These are phyloP conservation scores for Aspergillus sp. DNA, from an alignment of 2,329 filamentous ascomycete species.

Conservation along the genomic window DNA sequence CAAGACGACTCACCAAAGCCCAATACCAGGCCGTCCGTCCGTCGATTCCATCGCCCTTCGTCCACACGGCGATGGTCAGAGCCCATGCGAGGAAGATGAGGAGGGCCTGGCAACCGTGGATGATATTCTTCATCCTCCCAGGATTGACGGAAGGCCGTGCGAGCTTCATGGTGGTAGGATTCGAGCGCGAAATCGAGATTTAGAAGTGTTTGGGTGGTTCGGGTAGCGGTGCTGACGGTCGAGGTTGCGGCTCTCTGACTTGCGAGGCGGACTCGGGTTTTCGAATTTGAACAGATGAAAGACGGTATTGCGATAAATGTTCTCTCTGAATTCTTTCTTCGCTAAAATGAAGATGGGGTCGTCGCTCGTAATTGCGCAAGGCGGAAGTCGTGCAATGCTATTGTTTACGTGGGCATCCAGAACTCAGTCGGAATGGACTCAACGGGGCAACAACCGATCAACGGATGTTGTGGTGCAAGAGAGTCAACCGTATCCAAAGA, in stretches of 20 bases:
- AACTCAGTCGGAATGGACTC: slow-evolving; percentile 5
- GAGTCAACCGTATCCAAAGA: too few relatives aligned
- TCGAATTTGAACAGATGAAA: background rate
- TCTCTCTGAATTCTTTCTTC: too few relatives aligned
- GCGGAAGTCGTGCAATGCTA: slow-evolving; percentile 6
- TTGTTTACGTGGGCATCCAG: slow-evolving; percentile 17
- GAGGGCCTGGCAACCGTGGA: slow-evolving; percentile 49
- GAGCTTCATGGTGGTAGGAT: slow-evolving; percentile 19
- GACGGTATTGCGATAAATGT: too few relatives aligned
- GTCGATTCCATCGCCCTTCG: slow-evolving; percentile 47
- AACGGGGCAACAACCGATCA: too few relatives aligned
- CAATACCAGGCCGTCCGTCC: slow-evolving; percentile 53
- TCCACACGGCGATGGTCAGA: slow-evolving; percentile 53
- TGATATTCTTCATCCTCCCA: slow-evolving; percentile 50
- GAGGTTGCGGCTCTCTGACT: background rate
- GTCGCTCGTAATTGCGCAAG: slow-evolving; percentile 4
- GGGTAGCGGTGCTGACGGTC: background rate
- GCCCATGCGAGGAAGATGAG: slow-evolving; percentile 54
- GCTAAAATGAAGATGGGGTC: too few relatives aligned
- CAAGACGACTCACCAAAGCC: slow-evolving; percentile 43
- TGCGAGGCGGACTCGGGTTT: background rate
- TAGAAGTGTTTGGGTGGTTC: background rate
- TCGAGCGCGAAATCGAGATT: background rate
- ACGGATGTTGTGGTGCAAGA: too few relatives aligned
- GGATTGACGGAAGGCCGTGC: slow-evolving; percentile 36